Conservation (phyloP, 169 alveolate genomes). For the Plasmodium billcollinsi region DNA sequence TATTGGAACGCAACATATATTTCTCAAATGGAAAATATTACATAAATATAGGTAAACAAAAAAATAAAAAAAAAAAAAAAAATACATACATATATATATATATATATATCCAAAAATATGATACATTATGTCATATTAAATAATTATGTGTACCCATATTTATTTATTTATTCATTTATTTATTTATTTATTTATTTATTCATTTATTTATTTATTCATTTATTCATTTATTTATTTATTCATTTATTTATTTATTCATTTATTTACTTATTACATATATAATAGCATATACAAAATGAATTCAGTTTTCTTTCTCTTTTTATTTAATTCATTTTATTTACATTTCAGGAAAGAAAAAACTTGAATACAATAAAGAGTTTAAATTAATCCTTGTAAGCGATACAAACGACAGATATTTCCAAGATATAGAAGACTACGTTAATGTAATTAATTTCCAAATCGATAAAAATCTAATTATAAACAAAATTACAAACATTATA, state of each 20-base stretch:
- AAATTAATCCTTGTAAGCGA: slow-evolving; percentile 69
- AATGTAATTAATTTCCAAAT: slow-evolving; percentile 66
- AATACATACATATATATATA: background rate
- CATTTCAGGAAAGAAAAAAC: slow-evolving; percentile 38
- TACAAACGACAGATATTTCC: slow-evolving; percentile 46
- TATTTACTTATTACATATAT: background rate
- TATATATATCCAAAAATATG: background rate
- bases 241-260: background rate
- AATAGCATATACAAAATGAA: background rate
- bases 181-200: too few relatives aligned
- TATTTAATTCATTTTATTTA: background rate
- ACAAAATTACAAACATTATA: slow-evolving; percentile 44
- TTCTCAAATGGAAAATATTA: slow-evolving; percentile 60
- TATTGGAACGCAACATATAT: slow-evolving; percentile 45
- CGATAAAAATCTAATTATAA: slow-evolving; percentile 50
- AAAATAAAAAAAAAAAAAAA: too few relatives aligned
- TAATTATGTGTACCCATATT: too few relatives aligned
- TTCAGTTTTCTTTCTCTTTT: background rate
- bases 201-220: too few relatives aligned
- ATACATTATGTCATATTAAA: background rate
- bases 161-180: too few relatives aligned
- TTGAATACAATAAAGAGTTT: slow-evolving; percentile 62
- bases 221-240: background rate
- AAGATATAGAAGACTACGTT: slow-evolving; percentile 65
- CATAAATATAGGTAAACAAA: slow-evolving; percentile 41